phyloP scores from a whole-genome alignment of 306 rosid species.

The Ziziphus jujuba region DNA sequence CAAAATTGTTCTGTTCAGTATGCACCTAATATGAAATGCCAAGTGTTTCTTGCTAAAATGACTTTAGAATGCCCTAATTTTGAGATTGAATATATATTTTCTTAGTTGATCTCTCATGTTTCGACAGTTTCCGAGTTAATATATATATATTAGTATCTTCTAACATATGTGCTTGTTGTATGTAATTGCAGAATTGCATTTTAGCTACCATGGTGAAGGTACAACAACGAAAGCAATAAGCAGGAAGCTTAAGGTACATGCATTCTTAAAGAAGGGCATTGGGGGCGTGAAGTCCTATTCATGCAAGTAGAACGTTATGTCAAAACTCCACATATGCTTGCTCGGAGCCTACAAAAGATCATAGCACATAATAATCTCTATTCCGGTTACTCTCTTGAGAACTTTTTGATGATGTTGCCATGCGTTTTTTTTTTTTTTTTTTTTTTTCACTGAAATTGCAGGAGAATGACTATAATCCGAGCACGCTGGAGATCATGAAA shows the following conservation, averaged over 20 bases:
- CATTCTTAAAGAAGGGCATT: constrained; percentile 13
- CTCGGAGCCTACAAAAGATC: background rate
- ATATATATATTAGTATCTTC: background rate
- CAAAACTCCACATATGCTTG: background rate
- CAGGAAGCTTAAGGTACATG: constrained; percentile 71
- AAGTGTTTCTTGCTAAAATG: no score
- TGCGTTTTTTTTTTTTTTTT: constrained; percentile 10
- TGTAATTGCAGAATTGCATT: constrained; percentile 31
- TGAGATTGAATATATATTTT: no score
- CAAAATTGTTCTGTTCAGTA: no score
- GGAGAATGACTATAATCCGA: constrained; percentile 32
- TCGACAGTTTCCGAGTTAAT: no score
- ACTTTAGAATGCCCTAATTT: no score
- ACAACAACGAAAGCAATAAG: constrained; percentile 17
- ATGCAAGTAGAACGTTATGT: background rate
- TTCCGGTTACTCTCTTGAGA: background rate
- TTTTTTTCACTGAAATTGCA: constrained; percentile 30
- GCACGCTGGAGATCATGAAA: constrained; percentile 3
- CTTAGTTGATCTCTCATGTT: no score
- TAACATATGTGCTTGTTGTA: constrained; percentile 5
- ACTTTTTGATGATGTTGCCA: background rate
- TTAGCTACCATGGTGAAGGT: constrained; percentile 28
- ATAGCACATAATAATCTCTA: background rate
- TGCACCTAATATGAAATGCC: no score
- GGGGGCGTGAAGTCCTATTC: background rate